phyloP scores from a whole-genome alignment of 78 protist genomes.

The Capsaspora owczarzaki region DNA sequence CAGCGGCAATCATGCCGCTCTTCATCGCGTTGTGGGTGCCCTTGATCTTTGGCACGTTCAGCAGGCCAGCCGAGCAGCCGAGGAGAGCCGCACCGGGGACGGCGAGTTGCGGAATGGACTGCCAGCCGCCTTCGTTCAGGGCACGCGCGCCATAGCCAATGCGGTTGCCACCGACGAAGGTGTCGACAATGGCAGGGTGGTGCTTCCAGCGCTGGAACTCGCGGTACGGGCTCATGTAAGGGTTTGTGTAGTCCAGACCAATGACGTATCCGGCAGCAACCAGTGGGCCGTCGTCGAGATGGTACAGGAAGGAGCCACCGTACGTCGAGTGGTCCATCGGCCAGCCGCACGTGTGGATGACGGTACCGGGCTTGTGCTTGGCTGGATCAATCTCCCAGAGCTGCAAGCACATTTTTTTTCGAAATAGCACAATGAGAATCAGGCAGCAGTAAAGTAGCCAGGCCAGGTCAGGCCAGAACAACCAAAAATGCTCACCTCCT shows the following conservation, averaged over 20 bases:
- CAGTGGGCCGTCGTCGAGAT: conserved; percentile 50
- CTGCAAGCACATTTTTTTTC: conserved; percentile 17
- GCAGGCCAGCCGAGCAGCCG: conserved; percentile 93
- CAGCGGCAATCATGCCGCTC: conserved; percentile 77
- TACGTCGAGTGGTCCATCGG: conserved; percentile 69
- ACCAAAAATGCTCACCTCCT: conserved; percentile 81
- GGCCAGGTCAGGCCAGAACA: too few species aligned
- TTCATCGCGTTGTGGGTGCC: conserved; percentile 96
- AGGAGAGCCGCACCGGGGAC: conserved; percentile 62
- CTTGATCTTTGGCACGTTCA: conserved; percentile 83
- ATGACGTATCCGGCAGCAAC: conserved; percentile 81
- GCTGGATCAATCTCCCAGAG: conserved; percentile 81
- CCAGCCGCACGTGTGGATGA: conserved; percentile 89
- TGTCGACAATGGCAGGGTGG: conserved; percentile 51
- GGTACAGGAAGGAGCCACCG: conserved; percentile 94
- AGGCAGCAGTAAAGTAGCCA: too few species aligned
- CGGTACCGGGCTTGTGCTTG: conserved; percentile 48
- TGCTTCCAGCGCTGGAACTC: conserved; percentile 79
- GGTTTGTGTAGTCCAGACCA: conserved; percentile 91
- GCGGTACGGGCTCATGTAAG: conserved; percentile 76
- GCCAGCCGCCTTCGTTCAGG: conserved; percentile 89
- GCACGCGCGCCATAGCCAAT: conserved; percentile 92
- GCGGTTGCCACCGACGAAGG: conserved; percentile 75
- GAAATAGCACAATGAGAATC: too few species aligned
- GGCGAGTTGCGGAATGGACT: conserved; percentile 75